Evolutionary conservation across 2,329 filamentous ascomycete genomes (phyloP), one percentile per base, ranked within the genome.

Genomic region (Passalora sequoiae): DNA sequence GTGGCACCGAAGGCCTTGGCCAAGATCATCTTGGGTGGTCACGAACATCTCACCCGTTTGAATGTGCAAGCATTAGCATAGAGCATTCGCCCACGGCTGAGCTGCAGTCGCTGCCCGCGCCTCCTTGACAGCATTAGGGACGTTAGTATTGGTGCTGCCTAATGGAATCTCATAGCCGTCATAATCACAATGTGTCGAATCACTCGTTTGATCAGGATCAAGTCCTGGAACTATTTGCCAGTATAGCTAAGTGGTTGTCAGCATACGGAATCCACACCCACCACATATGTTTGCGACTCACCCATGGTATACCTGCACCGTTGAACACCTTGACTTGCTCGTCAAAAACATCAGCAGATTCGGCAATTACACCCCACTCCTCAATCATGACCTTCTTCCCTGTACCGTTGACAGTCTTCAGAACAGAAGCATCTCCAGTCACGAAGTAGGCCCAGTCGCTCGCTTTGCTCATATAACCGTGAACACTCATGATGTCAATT

Each of bases 381-480:
- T 32, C 29, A 6, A 32, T 32, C 12, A 32, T 32, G 13, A 32
- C 29, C 6, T 13, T 32, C 13, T 32, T 32, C 6, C 15, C 16
- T 6, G 6, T 32, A 6, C 16, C 16, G 13, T 7, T n/a, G 29
- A 32, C 16, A 17, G 6, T 13, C 6, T 32, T 13, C 12, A 32
- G 29, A 17, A 32, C 16, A 17, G 29, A 32, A 13, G 12, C 16
- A 13, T 32, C 29, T 13, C 29, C 29, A 13, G 6, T 32, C 12
- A 32, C 16, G 13, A 32, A 32, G 29, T 32, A 32, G 7, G 29
- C 12, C 29, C 29, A 32, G 13, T 32, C 29, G 7, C 12, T 13
- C 6, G 29, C 12, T 32, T 32, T 32, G 29, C 29, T 32, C 29
- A 32, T 32, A 17, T 32, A 32, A 6, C 29, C 29, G 29, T 32